Evolutionary conservation across 257 asterid genomes (phyloP).

Genomic region (Avicennia marina): DNA sequence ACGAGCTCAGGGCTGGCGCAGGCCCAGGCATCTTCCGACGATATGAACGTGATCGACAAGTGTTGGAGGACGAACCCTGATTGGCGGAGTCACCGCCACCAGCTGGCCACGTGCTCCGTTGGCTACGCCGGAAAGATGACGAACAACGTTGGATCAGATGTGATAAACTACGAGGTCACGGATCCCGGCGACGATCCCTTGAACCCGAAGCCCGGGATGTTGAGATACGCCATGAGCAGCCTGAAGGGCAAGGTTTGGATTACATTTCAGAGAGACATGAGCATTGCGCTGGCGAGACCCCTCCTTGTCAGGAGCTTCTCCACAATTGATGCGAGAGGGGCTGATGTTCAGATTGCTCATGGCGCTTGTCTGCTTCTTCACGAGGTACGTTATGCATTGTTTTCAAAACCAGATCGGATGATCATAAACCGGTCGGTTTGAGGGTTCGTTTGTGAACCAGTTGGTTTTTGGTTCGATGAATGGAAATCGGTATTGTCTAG

Average conservation of each 20-base stretch:
- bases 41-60: slow-evolving; percentile 55
- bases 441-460: too few species aligned
- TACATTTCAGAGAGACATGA: slow-evolving; percentile 65
- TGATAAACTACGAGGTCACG: slow-evolving; percentile 39
- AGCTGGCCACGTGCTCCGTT: slow-evolving; percentile 61
- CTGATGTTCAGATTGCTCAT: slow-evolving; percentile 45
- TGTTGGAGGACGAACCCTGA: slow-evolving; percentile 62
- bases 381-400: slow-evolving; percentile 51
- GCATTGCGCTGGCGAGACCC: slow-evolving; percentile 47
- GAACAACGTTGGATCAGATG: slow-evolving; percentile 41
- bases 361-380: slow-evolving; percentile 58
- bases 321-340: slow-evolving; percentile 79
- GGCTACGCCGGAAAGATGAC: slow-evolving; percentile 74
- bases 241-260: slow-evolving; percentile 69
- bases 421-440: too few species aligned
- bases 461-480: too few species aligned
- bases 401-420: too few species aligned
- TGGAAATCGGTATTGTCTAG: too few species aligned
- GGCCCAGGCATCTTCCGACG: slow-evolving; percentile 19
- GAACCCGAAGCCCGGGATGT: slow-evolving; percentile 60
- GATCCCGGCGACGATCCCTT: slow-evolving; percentile 59
- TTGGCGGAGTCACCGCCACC: slow-evolving; percentile 53
- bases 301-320: slow-evolving; percentile 68
- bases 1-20: background rate
- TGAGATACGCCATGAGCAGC: slow-evolving; percentile 58